These are phyloP conservation scores for Discostella stelligera DNA, from an alignment of 352 stramenopile genomes.

Conservation along the genomic window DNA sequence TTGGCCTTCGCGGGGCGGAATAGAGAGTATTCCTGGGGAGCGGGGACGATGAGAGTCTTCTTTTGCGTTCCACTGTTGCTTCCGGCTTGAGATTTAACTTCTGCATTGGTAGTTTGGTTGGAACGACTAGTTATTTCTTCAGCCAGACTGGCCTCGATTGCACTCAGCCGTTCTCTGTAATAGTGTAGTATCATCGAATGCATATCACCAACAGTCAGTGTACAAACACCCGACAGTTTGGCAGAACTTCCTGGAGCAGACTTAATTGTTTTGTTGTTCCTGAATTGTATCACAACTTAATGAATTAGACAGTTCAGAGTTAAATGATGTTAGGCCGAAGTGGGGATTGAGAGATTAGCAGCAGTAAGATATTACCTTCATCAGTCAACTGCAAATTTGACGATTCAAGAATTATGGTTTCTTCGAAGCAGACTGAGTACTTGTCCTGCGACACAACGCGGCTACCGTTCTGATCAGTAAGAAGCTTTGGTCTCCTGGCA, in stretches of 20 bases:
- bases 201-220: slow-evolving; percentile 50
- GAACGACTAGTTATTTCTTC: slow-evolving; percentile 23
- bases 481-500: slow-evolving; percentile 46
- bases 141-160: slow-evolving; percentile 34
- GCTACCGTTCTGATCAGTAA: slow-evolving; percentile 41
- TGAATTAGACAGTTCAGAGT: not conserved
- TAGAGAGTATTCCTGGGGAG: slow-evolving; percentile 45
- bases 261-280: slow-evolving; percentile 35
- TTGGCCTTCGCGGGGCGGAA: slow-evolving; percentile 43
- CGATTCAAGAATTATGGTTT: slow-evolving; percentile 50
- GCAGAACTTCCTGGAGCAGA: slow-evolving; percentile 10
- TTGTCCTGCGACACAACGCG: slow-evolving; percentile 21
- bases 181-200: slow-evolving; percentile 43
- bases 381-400: slow-evolving; percentile 55
- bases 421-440: slow-evolving; percentile 54
- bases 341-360: slow-evolving; percentile 1
- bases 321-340: not conserved
- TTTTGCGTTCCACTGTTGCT: not conserved
- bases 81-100: slow-evolving; percentile 10
- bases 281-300: slow-evolving; percentile 47
- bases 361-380: slow-evolving; percentile 25
- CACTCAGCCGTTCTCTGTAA: slow-evolving; percentile 36
- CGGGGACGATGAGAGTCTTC: slow-evolving; percentile 37
- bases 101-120: not conserved
- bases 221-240: slow-evolving; percentile 43